These are phyloP conservation scores for Aspergillus brasiliensis DNA, from an alignment of 2,329 filamentous ascomycete species.

Conservation along the genomic window DNA sequence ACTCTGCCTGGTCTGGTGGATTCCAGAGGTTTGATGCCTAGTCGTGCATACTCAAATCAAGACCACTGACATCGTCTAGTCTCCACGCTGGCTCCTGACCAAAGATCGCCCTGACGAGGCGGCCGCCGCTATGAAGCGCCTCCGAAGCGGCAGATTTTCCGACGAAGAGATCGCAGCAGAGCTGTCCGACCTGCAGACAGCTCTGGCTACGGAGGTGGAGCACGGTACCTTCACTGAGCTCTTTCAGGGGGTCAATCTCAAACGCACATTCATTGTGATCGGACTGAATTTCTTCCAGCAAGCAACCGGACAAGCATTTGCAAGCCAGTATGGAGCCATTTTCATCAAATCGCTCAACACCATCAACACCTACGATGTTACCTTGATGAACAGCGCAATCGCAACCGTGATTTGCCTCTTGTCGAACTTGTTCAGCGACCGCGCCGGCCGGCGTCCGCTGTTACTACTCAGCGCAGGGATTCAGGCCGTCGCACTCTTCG, in stretches of 20 bases:
- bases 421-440: no score
- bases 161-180: background rate
- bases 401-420: no score
- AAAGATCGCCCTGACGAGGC: conserved; percentile 33
- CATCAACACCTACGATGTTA: no score
- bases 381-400: no score
- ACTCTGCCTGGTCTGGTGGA: conserved; percentile 27
- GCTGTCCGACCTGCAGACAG: conserved; percentile 1
- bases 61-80: no score
- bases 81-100: conserved; percentile 32
- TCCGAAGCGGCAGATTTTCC: conserved; percentile 14
- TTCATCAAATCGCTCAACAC: conserved; percentile 24
- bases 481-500: background rate
- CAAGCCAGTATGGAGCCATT: conserved; percentile 23
- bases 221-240: conserved; percentile 24
- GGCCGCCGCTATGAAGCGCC: conserved; percentile 21
- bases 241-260: conserved; percentile 21
- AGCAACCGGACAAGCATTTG: conserved; percentile 25
- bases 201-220: conserved; percentile 20
- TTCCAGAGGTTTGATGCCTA: conserved; percentile 35
- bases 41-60: no score
- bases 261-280: conserved; percentile 24
- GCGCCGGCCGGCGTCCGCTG: no score
- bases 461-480: background rate
- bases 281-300: conserved; percentile 28